phyloP scores from a whole-genome alignment of 345 rosid genomes.

The Garcia nutans region DNA sequence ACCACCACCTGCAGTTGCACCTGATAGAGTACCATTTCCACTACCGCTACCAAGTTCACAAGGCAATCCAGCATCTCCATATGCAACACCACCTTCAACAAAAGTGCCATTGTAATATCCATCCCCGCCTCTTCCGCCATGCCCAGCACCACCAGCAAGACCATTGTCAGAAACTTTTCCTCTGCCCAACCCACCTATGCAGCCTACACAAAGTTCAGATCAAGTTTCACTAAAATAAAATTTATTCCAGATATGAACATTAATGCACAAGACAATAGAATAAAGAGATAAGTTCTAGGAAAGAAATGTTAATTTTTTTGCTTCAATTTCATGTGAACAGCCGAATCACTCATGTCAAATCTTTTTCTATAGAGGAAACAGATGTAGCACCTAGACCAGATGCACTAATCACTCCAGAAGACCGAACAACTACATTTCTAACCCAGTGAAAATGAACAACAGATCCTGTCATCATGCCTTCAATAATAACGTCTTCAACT shows the following conservation, averaged over 20 bases:
- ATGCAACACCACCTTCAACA: conserved; percentile 64
- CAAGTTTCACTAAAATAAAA: conserved; percentile 7
- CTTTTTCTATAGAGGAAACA: neutral
- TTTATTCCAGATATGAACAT: neutral
- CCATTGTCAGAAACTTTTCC: conserved; percentile 70
- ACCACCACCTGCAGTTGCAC: conserved; percentile 87
- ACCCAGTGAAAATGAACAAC: conserved; percentile 70
- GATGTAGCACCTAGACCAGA: conserved; percentile 53
- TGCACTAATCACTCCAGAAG: conserved; percentile 50
- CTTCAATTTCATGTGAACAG: neutral
- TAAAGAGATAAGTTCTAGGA: neutral
- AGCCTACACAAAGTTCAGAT: conserved; percentile 49
- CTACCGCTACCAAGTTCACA: conserved; percentile 99
- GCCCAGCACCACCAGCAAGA: conserved; percentile 89
- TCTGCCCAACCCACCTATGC: conserved; percentile 83
- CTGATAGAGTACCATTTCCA: conserved; percentile 65
- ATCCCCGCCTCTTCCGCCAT: conserved; percentile 89
- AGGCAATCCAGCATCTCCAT: conserved; percentile 83
- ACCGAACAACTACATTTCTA: conserved; percentile 41
- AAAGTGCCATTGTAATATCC: conserved; percentile 73
- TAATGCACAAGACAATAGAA: neutral
- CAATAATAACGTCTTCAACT: conserved; percentile 54
- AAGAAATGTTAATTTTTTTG: neutral
- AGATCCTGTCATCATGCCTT: conserved; percentile 57
- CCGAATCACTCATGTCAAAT: neutral